These are phyloP conservation scores for Fulvia fulva DNA, from an alignment of 2,329 filamentous ascomycete genomes.

Conservation along the genomic window DNA sequence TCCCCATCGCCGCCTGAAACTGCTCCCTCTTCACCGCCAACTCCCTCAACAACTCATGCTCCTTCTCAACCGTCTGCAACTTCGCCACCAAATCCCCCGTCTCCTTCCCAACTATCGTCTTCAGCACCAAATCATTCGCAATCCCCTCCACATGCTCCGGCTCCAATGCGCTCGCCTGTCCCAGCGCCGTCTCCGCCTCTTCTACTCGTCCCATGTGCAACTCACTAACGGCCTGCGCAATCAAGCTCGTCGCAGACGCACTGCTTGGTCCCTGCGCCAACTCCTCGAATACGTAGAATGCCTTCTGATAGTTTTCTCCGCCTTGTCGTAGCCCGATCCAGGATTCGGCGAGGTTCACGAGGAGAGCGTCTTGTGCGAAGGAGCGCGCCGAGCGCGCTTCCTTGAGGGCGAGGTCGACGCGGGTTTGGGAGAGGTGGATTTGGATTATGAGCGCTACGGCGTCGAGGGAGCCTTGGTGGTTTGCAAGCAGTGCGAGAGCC, in stretches of 20 bases:
- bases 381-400: conserved; percentile 81
- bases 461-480: conserved; percentile 77
- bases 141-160: conserved; percentile 68
- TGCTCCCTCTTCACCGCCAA: conserved; percentile 79
- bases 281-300: conserved; percentile 97
- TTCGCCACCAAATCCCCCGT: conserved; percentile 52
- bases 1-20: conserved; percentile 80
- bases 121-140: conserved; percentile 78
- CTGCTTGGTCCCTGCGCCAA: conserved; percentile 82
- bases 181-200: conserved; percentile 81
- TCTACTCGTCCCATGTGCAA: conserved; percentile 83
- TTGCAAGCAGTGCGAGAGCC: conserved; percentile 71
- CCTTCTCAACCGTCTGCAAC: conserved; percentile 56
- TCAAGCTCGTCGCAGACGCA: conserved; percentile 68
- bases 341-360: conserved; percentile 91
- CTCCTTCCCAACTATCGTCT: conserved; percentile 71
- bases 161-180: conserved; percentile 73
- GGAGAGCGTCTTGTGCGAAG: conserved; percentile 91
- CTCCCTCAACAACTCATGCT: conserved; percentile 69
- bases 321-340: conserved; percentile 92
- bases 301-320: conserved; percentile 91
- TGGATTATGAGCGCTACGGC: conserved; percentile 84
- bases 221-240: conserved; percentile 87
- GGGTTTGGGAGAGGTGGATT: conserved; percentile 87
- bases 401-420: conserved; percentile 83